These are phyloP conservation scores for Castanospermum australe DNA, from an alignment of 306 rosid species.

Conservation along the genomic window DNA sequence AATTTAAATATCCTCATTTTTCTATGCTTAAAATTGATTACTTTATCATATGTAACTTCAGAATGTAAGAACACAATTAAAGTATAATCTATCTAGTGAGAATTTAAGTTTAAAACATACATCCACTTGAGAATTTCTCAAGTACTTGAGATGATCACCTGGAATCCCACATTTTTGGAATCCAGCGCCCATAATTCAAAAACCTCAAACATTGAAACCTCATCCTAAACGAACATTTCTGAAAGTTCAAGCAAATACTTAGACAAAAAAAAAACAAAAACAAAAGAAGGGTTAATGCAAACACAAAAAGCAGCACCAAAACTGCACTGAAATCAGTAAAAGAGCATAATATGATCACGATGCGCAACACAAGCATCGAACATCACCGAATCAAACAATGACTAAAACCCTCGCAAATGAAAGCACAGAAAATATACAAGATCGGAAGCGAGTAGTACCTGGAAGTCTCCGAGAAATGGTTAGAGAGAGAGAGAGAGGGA, in stretches of 20 bases:
- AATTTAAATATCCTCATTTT: neutral
- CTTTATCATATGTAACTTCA: neutral
- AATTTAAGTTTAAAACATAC: too few species aligned
- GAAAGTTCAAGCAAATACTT: too few species aligned
- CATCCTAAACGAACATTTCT: too few species aligned
- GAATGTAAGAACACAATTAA: neutral
- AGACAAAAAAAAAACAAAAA: too few species aligned
- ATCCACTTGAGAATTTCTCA: too few species aligned
- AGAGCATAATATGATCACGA: neutral
- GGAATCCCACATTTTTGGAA: too few species aligned
- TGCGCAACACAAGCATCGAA: neutral
- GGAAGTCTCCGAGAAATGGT: neutral
- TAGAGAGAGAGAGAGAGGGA: neutral
- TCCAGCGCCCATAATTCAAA: too few species aligned
- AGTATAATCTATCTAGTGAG: neutral
- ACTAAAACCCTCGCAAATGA: neutral
- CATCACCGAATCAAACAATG: neutral
- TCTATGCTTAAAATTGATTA: neutral
- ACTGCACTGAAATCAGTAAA: neutral
- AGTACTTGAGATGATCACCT: too few species aligned
- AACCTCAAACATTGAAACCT: too few species aligned
- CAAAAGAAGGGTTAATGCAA: too few species aligned
- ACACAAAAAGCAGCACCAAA: too few species aligned
- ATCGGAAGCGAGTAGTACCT: neutral
- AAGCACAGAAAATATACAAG: neutral